Conservation (phyloP, 495 filamentous ascomycete genomes). For the Penicillium cataractarum region DNA sequence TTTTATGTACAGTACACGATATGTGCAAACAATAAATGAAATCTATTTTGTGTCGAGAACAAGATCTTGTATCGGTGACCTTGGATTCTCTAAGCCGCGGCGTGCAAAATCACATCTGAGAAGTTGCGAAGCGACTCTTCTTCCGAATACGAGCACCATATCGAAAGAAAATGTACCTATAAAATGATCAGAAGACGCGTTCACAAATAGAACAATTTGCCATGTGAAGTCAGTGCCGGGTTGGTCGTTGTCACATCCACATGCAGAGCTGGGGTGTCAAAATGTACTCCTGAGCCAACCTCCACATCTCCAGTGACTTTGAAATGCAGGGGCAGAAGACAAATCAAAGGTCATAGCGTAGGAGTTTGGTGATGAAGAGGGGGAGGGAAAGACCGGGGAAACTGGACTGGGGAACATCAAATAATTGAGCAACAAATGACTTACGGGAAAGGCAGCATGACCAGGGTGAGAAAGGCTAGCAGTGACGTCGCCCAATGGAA, state of each 20-base stretch:
- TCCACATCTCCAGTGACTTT: conserved; percentile 1
- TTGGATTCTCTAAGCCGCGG: background rate
- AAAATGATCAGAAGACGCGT: conserved; percentile 6
- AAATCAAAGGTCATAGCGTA: conserved; percentile 20
- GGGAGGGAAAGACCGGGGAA: background rate
- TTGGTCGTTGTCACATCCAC: background rate
- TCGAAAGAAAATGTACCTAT: conserved; percentile 64
- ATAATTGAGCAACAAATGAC: conserved; percentile 16
- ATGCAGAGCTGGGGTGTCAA: conserved; percentile 11
- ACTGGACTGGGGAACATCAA: background rate
- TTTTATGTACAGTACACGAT: background rate
- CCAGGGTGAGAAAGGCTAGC: conserved; percentile 69
- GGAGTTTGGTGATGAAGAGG: background rate
- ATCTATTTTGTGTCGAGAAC: background rate
- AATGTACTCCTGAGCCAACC: background rate
- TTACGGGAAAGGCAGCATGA: conserved; percentile 71
- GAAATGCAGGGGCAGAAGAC: conserved; percentile 23
- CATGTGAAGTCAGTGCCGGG: background rate
- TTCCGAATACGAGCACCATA: conserved; percentile 59
- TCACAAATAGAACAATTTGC: background rate
- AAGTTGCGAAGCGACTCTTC: conserved; percentile 56
- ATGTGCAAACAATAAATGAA: background rate
- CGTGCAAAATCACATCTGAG: conserved; percentile 22
- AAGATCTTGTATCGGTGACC: background rate
- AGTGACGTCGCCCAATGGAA: conserved; percentile 75